A percentile compares a stretch with the other conserved stretches of the same genome.
These are phyloP conservation scores for Pneumocystis jirovecii DNA, from an alignment of 1,139 yeast species.

Conservation along the genomic window DNA sequence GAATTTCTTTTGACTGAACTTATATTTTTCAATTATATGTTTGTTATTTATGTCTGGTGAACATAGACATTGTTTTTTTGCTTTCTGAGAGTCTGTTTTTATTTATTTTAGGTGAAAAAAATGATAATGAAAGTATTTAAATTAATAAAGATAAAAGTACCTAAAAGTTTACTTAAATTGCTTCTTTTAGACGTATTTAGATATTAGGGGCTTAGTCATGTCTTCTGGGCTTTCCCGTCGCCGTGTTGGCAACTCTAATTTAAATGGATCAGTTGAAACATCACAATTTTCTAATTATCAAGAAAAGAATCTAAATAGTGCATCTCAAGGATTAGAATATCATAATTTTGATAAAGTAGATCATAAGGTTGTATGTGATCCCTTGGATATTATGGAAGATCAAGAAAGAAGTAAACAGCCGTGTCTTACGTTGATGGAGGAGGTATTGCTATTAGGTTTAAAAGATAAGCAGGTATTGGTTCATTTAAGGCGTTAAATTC, in stretches of 20 bases:
- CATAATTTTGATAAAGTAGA: conserved; percentile 15
- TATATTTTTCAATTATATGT: not conserved
- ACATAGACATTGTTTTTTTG: not conserved
- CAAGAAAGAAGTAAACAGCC: conserved; percentile 43
- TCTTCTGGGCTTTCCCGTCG: conserved; percentile 1
- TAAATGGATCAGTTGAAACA: conserved; percentile 5
- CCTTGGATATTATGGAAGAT: conserved; percentile 44
- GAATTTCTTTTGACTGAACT: not conserved
- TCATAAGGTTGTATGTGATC: conserved; percentile 72
- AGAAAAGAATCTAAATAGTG: not conserved
- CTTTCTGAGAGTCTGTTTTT: no score
- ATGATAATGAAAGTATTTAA: not conserved
- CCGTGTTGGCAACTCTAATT: not conserved
- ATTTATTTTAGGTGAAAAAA: not conserved
- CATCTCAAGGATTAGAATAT: conserved; percentile 13
- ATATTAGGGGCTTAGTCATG: not conserved
- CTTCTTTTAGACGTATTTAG: not conserved
- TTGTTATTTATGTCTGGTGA: no score
- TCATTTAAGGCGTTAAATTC: not conserved
- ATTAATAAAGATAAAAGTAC: not conserved
- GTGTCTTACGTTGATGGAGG: conserved; percentile 83
- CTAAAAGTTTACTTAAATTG: not conserved
- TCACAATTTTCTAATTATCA: conserved; percentile 1
- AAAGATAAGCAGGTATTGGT: conserved; percentile 56
- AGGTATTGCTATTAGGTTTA: conserved; percentile 77